Conservation (phyloP, 2,329 filamentous ascomycete species). For the Albifimbria verrucaria region DNA sequence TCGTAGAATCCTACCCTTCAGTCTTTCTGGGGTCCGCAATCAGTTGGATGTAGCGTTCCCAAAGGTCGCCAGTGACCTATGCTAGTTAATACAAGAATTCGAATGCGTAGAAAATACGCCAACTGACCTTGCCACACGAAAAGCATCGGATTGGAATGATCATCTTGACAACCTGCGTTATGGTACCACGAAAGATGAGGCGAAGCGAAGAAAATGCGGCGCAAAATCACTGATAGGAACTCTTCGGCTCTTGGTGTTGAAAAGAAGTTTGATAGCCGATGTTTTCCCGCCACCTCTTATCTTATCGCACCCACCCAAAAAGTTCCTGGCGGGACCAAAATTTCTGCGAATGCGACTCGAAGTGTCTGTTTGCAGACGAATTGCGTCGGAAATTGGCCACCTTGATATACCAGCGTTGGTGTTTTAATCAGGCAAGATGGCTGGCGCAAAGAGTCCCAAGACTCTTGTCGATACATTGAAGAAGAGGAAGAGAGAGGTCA, state of each 20-base stretch:
- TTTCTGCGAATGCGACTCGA: conserved; percentile 27
- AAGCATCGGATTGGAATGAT: conserved; percentile 99
- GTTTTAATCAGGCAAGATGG: conserved; percentile 28
- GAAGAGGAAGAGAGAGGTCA: conserved; percentile 45
- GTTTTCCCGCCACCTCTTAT: conserved; percentile 32
- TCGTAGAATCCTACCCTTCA: conserved; percentile 60
- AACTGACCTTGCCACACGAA: conserved; percentile 90
- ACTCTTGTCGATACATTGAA: conserved; percentile 34
- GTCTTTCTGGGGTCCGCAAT: conserved; percentile 69
- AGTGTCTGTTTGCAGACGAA: neutral
- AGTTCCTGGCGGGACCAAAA: conserved; percentile 38
- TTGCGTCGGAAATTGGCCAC: conserved; percentile 1
- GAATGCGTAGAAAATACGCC: conserved; percentile 3
- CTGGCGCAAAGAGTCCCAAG: conserved; percentile 27
- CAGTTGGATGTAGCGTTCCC: conserved; percentile 90
- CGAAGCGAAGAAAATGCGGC: neutral
- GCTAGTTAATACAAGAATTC: conserved; percentile 24
- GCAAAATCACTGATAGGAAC: neutral
- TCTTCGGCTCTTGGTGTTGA: conserved; percentile 8
- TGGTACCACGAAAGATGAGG: conserved; percentile 1
- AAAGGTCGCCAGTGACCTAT: conserved; percentile 94
- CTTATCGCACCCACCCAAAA: conserved; percentile 35
- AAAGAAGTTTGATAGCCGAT: conserved; percentile 25
- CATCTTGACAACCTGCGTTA: conserved; percentile 58
- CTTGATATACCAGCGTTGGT: too few species aligned